These are phyloP conservation scores for Pichia sp. DNA, from an alignment of 1,139 yeast genomes.

Conservation along the genomic window DNA sequence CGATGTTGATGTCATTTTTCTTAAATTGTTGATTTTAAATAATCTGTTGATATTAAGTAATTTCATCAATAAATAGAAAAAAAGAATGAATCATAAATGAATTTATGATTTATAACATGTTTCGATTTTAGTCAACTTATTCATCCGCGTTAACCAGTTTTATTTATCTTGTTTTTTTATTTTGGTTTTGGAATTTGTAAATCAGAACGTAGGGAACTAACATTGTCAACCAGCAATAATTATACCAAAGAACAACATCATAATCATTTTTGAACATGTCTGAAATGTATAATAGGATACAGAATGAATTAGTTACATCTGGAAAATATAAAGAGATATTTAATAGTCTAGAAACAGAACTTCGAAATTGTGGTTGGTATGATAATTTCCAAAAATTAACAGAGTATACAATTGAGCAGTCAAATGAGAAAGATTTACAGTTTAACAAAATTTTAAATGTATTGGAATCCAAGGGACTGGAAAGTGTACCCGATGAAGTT, in stretches of 20 bases:
- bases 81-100: not conserved
- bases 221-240: too few relatives aligned
- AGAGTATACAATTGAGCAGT: constrained; percentile 31
- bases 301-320: constrained; percentile 62
- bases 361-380: constrained; percentile 81
- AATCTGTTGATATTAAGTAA: not conserved
- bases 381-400: constrained; percentile 65
- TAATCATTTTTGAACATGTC: constrained; percentile 24
- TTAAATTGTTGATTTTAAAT: not conserved
- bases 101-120: too few relatives aligned
- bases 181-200: not conserved
- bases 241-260: too few relatives aligned
- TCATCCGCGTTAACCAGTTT: not conserved
- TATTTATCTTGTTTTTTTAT: too few relatives aligned
- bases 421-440: constrained; percentile 28
- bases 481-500: constrained; percentile 59
- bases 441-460: constrained; percentile 48
- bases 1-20: constrained; percentile 5
- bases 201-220: too few relatives aligned
- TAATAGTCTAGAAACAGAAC: constrained; percentile 52
- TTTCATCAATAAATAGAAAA: not conserved
- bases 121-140: too few relatives aligned
- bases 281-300: constrained; percentile 56
- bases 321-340: constrained; percentile 75
- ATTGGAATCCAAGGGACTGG: constrained; percentile 39